Conservation (phyloP, 139 green algal species). For the Marvania coccoides region DNA sequence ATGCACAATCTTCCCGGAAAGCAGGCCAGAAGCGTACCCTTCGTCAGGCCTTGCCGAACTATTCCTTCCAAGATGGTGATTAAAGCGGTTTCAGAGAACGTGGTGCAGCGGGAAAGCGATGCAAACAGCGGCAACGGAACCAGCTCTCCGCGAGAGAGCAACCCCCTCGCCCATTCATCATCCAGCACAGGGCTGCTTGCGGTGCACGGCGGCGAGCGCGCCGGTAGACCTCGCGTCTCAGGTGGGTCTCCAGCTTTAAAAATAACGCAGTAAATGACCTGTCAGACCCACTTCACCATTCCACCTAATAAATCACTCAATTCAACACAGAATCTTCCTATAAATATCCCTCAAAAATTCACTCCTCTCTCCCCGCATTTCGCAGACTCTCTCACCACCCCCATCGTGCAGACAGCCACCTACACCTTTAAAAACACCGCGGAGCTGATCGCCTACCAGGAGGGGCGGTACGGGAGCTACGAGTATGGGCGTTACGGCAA, state of each 20-base stretch:
- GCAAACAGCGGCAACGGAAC: neutral
- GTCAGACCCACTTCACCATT: too few relatives aligned
- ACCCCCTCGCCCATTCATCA: neutral
- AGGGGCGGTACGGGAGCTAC: constrained; percentile 81
- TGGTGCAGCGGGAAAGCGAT: neutral
- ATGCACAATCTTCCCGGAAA: constrained; percentile 6
- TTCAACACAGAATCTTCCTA: neutral
- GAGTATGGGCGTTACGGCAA: constrained; percentile 96
- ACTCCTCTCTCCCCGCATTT: neutral
- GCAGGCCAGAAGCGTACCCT: constrained; percentile 14
- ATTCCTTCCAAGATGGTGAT: neutral
- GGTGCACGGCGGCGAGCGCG: constrained; percentile 75
- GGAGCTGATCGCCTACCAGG: constrained; percentile 96
- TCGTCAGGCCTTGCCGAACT: neutral
- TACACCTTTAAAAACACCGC: constrained; percentile 86
- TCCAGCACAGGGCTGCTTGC: constrained; percentile 19
- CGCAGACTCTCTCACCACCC: constrained; percentile 90
- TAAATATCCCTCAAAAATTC: too few relatives aligned
- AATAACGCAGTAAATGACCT: too few relatives aligned
- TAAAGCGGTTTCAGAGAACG: neutral
- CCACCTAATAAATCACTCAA: too few relatives aligned
- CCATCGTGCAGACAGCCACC: constrained; percentile 94
- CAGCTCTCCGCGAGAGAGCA: neutral
- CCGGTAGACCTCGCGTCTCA: constrained; percentile 65
- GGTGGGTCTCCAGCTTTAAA: too few relatives aligned